These are phyloP conservation scores for Capsicum baccatum DNA, from an alignment of 257 asterid species.

Conservation along the genomic window DNA sequence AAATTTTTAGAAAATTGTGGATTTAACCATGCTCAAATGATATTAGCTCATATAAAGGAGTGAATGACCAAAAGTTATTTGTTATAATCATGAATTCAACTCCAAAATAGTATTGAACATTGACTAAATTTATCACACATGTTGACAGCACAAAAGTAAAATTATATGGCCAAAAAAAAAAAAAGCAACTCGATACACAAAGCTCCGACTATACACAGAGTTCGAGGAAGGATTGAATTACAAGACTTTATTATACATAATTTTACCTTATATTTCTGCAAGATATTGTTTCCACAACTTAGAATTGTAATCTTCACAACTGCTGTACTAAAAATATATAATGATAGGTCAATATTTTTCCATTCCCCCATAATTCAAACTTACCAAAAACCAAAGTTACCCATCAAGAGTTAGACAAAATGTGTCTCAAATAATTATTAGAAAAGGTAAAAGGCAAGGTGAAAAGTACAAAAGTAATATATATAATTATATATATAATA, in stretches of 20 bases:
- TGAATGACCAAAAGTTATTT: background rate
- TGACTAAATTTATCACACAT: background rate
- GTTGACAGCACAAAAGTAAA: background rate
- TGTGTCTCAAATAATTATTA: constrained; percentile 17
- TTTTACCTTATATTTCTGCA: too few species aligned
- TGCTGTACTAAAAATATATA: too few species aligned
- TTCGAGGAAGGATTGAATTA: too few species aligned
- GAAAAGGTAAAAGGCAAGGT: background rate
- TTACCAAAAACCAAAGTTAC: background rate
- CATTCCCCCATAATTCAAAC: constrained; percentile 3
- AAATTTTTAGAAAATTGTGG: background rate
- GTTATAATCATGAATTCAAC: constrained; percentile 20
- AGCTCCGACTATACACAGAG: too few species aligned
- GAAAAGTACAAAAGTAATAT: constrained; percentile 14
- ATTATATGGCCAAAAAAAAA: too few species aligned
- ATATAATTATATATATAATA: too few species aligned
- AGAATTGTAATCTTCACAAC: too few species aligned
- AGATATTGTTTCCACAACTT: too few species aligned
- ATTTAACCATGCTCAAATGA: constrained; percentile 22
- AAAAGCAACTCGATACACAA: too few species aligned
- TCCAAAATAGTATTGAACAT: constrained; percentile 14
- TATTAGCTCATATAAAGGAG: constrained; percentile 4
- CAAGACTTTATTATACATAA: too few species aligned
- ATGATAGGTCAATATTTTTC: background rate
- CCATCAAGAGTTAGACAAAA: background rate